These are phyloP conservation scores for Paxillus ammoniavirescens DNA, from an alignment of 768 basidiomycete species.

Conservation along the genomic window DNA sequence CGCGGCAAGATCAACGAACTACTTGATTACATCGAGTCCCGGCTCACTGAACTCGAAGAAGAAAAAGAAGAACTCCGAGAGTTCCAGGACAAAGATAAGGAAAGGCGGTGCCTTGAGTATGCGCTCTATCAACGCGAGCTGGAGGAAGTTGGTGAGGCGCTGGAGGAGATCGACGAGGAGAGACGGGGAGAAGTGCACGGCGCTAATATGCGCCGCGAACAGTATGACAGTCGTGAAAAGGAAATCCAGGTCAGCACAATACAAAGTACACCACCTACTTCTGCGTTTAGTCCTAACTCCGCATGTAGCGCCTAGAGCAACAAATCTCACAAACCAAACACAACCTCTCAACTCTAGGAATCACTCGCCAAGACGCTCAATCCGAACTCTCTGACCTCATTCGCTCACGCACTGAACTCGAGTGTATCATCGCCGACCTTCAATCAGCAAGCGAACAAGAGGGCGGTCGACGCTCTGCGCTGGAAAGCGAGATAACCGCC, in stretches of 20 bases:
- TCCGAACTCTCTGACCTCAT: conserved; percentile 85
- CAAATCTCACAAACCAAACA: conserved; percentile 70
- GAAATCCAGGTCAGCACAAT: conserved; percentile 65
- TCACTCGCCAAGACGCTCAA: conserved; percentile 74
- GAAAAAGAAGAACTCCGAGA: conserved; percentile 98
- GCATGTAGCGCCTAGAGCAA: conserved; percentile 66
- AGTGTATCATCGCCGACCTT: conserved; percentile 81
- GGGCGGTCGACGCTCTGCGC: conserved; percentile 58
- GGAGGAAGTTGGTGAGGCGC: conserved; percentile 79
- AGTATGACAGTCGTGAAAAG: conserved; percentile 81
- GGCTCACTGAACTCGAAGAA: conserved; percentile 89
- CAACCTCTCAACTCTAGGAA: conserved; percentile 61
- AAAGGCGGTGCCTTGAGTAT: conserved; percentile 91
- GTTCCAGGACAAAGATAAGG: conserved; percentile 94
- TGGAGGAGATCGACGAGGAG: conserved; percentile 87
- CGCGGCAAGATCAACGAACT: conserved; percentile 89
- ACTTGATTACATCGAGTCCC: conserved; percentile 86
- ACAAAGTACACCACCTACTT: not conserved
- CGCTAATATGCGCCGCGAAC: conserved; percentile 77
- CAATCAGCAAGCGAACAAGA: conserved; percentile 62
- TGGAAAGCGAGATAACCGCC: conserved; percentile 62
- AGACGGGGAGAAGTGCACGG: conserved; percentile 78
- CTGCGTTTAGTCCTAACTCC: not conserved
- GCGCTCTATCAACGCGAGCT: conserved; percentile 90
- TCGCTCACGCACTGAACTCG: conserved; percentile 79